Evolutionary conservation across 345 rosid genomes (phyloP), one percentile per base, ranked within the genome.

Genomic region (Salix brachista): DNA sequence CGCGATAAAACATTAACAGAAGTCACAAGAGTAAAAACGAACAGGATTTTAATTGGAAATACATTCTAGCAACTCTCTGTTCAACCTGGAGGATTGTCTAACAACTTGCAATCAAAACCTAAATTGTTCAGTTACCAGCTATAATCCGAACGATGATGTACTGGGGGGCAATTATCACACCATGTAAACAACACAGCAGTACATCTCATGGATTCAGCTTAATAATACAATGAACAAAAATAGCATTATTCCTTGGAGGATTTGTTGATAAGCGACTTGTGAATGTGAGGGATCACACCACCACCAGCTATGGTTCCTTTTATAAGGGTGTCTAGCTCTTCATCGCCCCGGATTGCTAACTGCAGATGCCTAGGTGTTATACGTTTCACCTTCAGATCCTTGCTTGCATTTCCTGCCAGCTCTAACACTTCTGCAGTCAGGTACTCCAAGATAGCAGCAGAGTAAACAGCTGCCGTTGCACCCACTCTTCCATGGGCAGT

Each of bases 401-500:
- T 80, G 79, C 83, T 80, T 30, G 83, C 83, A 65, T 80, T 80
- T 41, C 83, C 83, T 13, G 83, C 83, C 76, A 80, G 36, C 67
- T 80, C 83, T 48, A 80, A 12, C 32, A 80, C 83, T 65, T 80
- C 83, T 7, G 83, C 83, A 6, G 76, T 80, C 28, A 80, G 79
- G 54, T 75, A 75, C 75, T 75, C 82, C 78, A 79, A 39, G 64
- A 79, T 74, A 25, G 78, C 82, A 26, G 78, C 65, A 36, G 82
- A 46, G 67, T 79, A 73, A 11, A 79, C 82, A 8, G 82, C 83
- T 17, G 79, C 79, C 0, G 83, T 80, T 75, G 83, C 83, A 36
- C 83, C 83, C n/a, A 80, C 83, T 80, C 83, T 80, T 75, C 83
- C 83, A 70, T 75, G 79, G 13, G 83, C 83, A 10, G 79, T 80